phyloP scores from a whole-genome alignment of 345 rosid species.

The Eutrema japonicum region DNA sequence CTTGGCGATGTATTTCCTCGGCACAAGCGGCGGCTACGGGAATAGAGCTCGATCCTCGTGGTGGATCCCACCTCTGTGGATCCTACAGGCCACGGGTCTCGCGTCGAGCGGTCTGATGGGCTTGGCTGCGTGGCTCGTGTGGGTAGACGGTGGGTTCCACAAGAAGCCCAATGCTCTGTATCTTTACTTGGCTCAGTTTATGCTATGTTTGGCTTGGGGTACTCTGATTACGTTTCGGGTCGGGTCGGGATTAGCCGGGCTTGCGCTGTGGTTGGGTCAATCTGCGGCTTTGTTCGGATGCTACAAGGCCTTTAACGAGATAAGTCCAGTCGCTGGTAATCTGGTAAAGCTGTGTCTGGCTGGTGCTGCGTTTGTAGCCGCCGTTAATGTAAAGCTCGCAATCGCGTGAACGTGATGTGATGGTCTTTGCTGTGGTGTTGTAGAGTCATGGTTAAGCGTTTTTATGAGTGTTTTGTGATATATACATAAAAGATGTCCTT shows the following conservation, averaged over 20 bases:
- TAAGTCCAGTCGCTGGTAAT: slow-evolving; percentile 71
- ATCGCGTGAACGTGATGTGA: slow-evolving; percentile 5
- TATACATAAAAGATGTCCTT: slow-evolving; percentile 20
- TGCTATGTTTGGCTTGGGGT: slow-evolving; percentile 59
- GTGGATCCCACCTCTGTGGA: slow-evolving; percentile 74
- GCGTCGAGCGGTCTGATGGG: slow-evolving; percentile 65
- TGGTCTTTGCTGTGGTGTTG: slow-evolving; percentile 14
- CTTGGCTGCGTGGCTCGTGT: slow-evolving; percentile 85
- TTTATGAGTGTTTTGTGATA: slow-evolving; percentile 19
- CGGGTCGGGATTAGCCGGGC: slow-evolving; percentile 57
- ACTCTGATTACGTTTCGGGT: slow-evolving; percentile 52
- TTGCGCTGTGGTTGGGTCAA: slow-evolving; percentile 50
- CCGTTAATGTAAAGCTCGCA: slow-evolving; percentile 66
- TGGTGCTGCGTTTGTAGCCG: slow-evolving; percentile 65
- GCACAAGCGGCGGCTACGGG: slow-evolving; percentile 43
- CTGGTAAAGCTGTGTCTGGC: slow-evolving; percentile 77
- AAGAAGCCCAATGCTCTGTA: slow-evolving; percentile 54
- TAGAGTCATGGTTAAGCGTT: slow-evolving; percentile 13
- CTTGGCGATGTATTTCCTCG: slow-evolving; percentile 55
- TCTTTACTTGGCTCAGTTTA: slow-evolving; percentile 61
- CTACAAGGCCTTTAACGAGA: slow-evolving; percentile 52
- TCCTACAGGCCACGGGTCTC: slow-evolving; percentile 56
- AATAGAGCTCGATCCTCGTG: slow-evolving; percentile 42
- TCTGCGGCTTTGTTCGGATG: slow-evolving; percentile 63
- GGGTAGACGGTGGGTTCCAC: slow-evolving; percentile 94